phyloP scores from a whole-genome alignment of 352 stramenopile genomes.

The Pythium phragmiticola region DNA sequence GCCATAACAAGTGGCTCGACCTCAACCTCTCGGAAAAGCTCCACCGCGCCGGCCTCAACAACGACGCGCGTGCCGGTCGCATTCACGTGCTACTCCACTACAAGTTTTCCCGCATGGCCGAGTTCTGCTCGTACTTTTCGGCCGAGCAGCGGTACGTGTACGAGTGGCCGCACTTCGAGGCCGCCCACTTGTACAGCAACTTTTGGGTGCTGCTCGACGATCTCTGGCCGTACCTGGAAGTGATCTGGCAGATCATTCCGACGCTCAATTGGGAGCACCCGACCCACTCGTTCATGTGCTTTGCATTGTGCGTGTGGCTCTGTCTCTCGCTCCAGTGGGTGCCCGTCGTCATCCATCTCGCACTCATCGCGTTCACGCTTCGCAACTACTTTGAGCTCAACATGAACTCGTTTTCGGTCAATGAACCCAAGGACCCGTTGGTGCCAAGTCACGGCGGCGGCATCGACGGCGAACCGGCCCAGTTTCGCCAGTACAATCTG shows the following conservation, averaged over 20 bases:
- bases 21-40: slow-evolving; percentile 77
- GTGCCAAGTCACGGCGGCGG: slow-evolving; percentile 27
- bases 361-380: slow-evolving; percentile 75
- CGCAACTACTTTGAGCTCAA: slow-evolving; percentile 87
- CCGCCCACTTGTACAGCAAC: slow-evolving; percentile 81
- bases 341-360: slow-evolving; percentile 73
- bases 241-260: slow-evolving; percentile 78
- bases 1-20: slow-evolving; percentile 88
- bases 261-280: slow-evolving; percentile 86
- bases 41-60: slow-evolving; percentile 77
- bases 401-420: slow-evolving; percentile 70
- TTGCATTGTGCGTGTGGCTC: slow-evolving; percentile 79
- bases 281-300: slow-evolving; percentile 84
- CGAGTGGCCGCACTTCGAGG: slow-evolving; percentile 81
- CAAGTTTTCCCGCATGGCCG: slow-evolving; percentile 84
- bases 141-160: slow-evolving; percentile 71
- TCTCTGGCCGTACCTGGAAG: slow-evolving; percentile 83
- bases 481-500: slow-evolving; percentile 80
- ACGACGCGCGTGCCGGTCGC: slow-evolving; percentile 71
- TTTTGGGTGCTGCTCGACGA: slow-evolving; percentile 86
- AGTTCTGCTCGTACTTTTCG: slow-evolving; percentile 82
- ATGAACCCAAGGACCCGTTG: slow-evolving; percentile 43
- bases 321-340: slow-evolving; percentile 83
- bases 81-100: slow-evolving; percentile 87
- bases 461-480: slow-evolving; percentile 36